Evolutionary conservation across 768 basidiomycete species (phyloP).

Genomic region (Hygrophoropsis aurantiaca): DNA sequence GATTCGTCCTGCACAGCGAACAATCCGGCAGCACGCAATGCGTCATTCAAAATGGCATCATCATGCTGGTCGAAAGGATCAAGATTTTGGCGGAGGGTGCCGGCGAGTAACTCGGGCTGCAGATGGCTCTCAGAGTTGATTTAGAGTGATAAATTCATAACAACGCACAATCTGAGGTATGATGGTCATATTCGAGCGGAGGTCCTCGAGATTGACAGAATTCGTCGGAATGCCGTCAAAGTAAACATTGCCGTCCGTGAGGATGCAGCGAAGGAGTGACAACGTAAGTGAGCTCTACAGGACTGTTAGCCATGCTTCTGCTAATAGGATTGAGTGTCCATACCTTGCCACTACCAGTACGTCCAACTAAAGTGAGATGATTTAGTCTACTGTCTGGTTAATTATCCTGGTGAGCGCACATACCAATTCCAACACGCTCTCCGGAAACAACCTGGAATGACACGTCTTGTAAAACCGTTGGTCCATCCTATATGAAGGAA

Average conservation of each 20-base stretch:
- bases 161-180: conserved; percentile 53
- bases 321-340: conserved; percentile 4
- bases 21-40: conserved; percentile 40
- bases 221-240: conserved; percentile 54
- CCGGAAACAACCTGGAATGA: conserved; percentile 50
- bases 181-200: conserved; percentile 60
- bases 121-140: conserved; percentile 5
- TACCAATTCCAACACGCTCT: conserved; percentile 54
- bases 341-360: conserved; percentile 57
- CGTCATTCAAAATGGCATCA: conserved; percentile 40
- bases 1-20: conserved; percentile 24
- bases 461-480: conserved; percentile 50
- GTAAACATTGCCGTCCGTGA: conserved; percentile 47
- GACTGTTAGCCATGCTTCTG: background rate
- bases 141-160: conserved; percentile 53
- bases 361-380: conserved; percentile 37
- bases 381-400: background rate
- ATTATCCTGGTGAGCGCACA: conserved; percentile 6
- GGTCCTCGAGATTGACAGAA: conserved; percentile 51
- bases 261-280: conserved; percentile 49
- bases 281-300: conserved; percentile 50
- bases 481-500: conserved; percentile 38
- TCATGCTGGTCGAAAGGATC: conserved; percentile 52
- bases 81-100: conserved; percentile 46
- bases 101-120: conserved; percentile 41